Percentiles rank a stretch among this genome's conserved stretches.
These are phyloP conservation scores for Penicillium sp. DNA, from an alignment of 2,329 filamentous ascomycete genomes.

Conservation along the genomic window DNA sequence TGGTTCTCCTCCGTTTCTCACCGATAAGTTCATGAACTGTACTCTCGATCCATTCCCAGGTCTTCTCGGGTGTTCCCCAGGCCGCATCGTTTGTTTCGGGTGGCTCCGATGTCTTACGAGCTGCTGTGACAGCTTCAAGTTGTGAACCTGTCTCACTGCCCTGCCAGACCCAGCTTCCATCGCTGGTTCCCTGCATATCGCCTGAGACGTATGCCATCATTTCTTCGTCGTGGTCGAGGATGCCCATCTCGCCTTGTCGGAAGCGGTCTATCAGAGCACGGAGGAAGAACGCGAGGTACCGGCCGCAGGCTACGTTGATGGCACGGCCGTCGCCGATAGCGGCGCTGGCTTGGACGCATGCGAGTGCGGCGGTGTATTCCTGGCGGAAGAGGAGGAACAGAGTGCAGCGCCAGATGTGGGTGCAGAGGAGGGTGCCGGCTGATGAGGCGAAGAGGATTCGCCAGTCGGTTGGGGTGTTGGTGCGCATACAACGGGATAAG, in stretches of 20 bases:
- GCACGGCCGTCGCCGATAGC: conserved; percentile 71
- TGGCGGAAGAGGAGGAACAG: conserved; percentile 76
- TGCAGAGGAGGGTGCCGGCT: conserved; percentile 73
- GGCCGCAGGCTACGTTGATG: conserved; percentile 75
- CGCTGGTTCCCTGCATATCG: conserved; percentile 78
- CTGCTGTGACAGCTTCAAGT: neutral
- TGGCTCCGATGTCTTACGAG: neutral
- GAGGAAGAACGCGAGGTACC: conserved; percentile 80
- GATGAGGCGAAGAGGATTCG: conserved; percentile 63
- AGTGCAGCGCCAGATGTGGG: conserved; percentile 83
- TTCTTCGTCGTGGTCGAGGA: conserved; percentile 73
- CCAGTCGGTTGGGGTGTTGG: conserved; percentile 43
- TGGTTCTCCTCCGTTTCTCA: conserved; percentile 40
- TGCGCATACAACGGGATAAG: conserved; percentile 65
- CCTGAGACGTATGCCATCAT: conserved; percentile 82
- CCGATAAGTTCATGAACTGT: conserved; percentile 6
- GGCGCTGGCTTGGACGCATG: conserved; percentile 70
- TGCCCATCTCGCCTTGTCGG: conserved; percentile 42
- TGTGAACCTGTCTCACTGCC: conserved; percentile 51
- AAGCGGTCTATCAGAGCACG: conserved; percentile 62
- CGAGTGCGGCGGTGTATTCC: conserved; percentile 70
- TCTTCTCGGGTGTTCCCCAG: neutral
- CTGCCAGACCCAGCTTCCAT: conserved; percentile 82
- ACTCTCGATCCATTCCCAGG: conserved; percentile 1
- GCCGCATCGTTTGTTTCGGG: neutral